Base-by-base conservation (phyloP, 805 yeast genomes). In the Suhomyces xylopsoci region DNA sequence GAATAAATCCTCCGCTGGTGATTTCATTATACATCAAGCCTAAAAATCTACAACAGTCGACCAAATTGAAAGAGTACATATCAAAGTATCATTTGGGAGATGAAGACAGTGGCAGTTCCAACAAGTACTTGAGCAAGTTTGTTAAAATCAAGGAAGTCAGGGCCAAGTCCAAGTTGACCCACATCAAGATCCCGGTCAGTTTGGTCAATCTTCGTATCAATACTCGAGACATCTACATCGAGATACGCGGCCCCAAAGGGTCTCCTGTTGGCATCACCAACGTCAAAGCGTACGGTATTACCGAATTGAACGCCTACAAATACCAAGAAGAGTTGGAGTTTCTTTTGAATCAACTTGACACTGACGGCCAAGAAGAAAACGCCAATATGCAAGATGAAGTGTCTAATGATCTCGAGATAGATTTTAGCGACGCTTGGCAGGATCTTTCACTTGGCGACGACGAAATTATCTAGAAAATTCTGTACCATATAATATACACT, bases 1-100 rank as follows among this genome's bases (percentile, higher is more conserved):
- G 17, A 12, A 14, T 34, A 5, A 19, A 22, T 20, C 61, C 62
- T 2, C 72, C 70, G 3, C 41, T 45, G 8, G 46, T 52, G 22
- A 51, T 66, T 0, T 61, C 73, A 1, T 49, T 73, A 12, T 71
- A 64, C 53, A 50, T 73, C 30, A 70, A 65, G 50, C 77, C 78
- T 1, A 61, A 52, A 45, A 56, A 55, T 20, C 50, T 50, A 15
- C 42, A 54, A 5, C 66, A 66, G 14, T 63, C 52, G 12, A 44
- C 52, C 5, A 40, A 42, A 12, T 51, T 71, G 45, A 48, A 54
- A 5, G 56, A 62, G 12, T 62, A 65, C 44, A 51, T 67, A 38
- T 5, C 52, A 12, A n/a, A 36, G 10, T 45, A 45, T n/a, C 24
- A 34, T 41, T 19, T 41, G 17, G 9, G 17, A 2, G 48, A 53